Conservation (phyloP, 2,329 filamentous ascomycete species). For the Fusarium virguliforme region DNA sequence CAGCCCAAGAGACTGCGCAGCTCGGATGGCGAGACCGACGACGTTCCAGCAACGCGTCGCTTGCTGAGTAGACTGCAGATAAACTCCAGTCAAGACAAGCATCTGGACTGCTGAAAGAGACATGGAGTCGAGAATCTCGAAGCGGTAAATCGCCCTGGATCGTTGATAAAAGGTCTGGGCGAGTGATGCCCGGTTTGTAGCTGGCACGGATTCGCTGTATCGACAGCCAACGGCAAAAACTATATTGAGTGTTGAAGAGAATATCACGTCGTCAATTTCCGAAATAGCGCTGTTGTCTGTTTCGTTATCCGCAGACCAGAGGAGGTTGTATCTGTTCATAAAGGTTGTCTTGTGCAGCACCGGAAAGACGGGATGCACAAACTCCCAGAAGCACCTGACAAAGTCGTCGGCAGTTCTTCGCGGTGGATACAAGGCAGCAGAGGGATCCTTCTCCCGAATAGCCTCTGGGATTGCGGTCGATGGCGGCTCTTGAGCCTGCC, state of each 20-base stretch:
- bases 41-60: conserved; percentile 29
- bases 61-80: conserved; percentile 26
- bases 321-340: conserved; percentile 1
- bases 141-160: conserved; percentile 7
- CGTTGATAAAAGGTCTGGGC: conserved; percentile 25
- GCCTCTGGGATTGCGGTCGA: background rate
- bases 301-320: background rate
- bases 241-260: conserved; percentile 20
- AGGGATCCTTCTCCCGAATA: background rate
- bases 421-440: background rate
- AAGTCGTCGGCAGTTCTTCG: conserved; percentile 11
- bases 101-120: conserved; percentile 16
- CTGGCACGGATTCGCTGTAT: conserved; percentile 13
- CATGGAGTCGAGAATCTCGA: conserved; percentile 21
- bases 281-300: background rate
- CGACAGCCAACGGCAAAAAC: conserved; percentile 27
- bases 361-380: conserved; percentile 27
- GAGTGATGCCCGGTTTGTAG: background rate
- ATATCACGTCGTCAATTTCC: conserved; percentile 3
- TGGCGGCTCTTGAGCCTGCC: background rate
- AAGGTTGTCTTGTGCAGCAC: conserved; percentile 19
- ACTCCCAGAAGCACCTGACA: conserved; percentile 21
- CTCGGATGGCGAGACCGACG: conserved; percentile 21
- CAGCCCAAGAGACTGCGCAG: conserved; percentile 23
- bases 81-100: conserved; percentile 22